Conservation (phyloP, 2,329 filamentous ascomycete species). For the Trichoderma atrobrunneum region DNA sequence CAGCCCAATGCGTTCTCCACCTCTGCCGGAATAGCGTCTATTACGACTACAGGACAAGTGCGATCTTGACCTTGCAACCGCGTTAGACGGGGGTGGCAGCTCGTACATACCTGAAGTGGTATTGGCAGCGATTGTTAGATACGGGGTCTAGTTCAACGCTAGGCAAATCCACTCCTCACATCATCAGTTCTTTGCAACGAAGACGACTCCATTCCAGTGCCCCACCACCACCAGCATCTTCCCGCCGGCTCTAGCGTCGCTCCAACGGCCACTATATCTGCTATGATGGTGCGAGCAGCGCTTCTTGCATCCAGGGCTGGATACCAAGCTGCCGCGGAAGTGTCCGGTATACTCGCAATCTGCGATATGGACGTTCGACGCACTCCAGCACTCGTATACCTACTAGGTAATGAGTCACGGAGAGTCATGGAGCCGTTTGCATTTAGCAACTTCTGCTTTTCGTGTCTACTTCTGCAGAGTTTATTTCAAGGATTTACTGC, state of each 20-base stretch:
- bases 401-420: neutral
- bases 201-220: neutral
- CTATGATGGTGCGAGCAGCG: neutral
- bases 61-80: neutral
- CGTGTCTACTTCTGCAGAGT: neutral
- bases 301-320: neutral
- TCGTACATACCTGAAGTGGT: neutral
- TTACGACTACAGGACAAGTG: neutral
- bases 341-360: neutral
- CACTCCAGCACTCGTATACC: neutral
- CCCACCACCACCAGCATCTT: conserved; percentile 11
- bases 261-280: neutral
- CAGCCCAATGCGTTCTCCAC: conserved; percentile 1
- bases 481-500: neutral
- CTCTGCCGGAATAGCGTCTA: neutral
- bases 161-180: neutral
- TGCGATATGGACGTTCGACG: neutral
- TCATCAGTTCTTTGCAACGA: neutral
- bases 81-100: neutral
- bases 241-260: conserved; percentile 7
- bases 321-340: neutral
- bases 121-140: neutral
- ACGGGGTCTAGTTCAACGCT: neutral
- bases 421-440: neutral
- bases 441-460: neutral